Percentiles rank a stretch among this genome's conserved stretches.
phyloP scores from a whole-genome alignment of 1,284 basidiomycete species.

The Sanghuangporus weigelae region DNA sequence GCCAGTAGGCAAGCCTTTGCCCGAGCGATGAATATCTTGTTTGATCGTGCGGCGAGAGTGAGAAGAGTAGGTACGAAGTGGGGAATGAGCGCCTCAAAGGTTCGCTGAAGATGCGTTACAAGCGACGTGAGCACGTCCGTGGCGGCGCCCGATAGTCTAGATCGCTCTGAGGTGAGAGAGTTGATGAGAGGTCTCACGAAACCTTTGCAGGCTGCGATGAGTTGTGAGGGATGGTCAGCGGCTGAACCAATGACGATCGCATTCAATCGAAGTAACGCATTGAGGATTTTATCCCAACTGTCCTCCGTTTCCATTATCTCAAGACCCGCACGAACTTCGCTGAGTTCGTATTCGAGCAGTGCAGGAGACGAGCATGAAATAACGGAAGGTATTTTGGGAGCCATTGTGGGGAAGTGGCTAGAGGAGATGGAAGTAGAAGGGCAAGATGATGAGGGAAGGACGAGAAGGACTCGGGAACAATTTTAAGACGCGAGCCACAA shows the following conservation, averaged over 20 bases:
- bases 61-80: constrained; percentile 68
- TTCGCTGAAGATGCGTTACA: constrained; percentile 50
- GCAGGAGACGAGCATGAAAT: constrained; percentile 13
- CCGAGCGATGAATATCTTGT: constrained; percentile 73
- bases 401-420: constrained; percentile 16
- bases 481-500: constrained; percentile 2
- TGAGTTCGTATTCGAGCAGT: constrained; percentile 30
- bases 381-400: constrained; percentile 21
- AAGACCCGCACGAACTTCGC: constrained; percentile 40
- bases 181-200: constrained; percentile 52
- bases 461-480: background rate
- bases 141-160: constrained; percentile 67
- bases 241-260: constrained; percentile 55
- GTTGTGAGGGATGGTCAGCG: constrained; percentile 48
- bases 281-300: constrained; percentile 73
- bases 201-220: constrained; percentile 49
- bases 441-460: background rate
- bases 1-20: constrained; percentile 54
- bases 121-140: constrained; percentile 58
- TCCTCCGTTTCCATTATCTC: constrained; percentile 72
- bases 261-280: constrained; percentile 47
- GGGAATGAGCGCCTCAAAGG: constrained; percentile 67
- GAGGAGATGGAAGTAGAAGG: background rate
- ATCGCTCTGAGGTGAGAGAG: constrained; percentile 72
- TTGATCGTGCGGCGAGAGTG: constrained; percentile 66